Base-by-base conservation (phyloP, 2,329 filamentous ascomycete species). In the Seiridium cupressi region DNA sequence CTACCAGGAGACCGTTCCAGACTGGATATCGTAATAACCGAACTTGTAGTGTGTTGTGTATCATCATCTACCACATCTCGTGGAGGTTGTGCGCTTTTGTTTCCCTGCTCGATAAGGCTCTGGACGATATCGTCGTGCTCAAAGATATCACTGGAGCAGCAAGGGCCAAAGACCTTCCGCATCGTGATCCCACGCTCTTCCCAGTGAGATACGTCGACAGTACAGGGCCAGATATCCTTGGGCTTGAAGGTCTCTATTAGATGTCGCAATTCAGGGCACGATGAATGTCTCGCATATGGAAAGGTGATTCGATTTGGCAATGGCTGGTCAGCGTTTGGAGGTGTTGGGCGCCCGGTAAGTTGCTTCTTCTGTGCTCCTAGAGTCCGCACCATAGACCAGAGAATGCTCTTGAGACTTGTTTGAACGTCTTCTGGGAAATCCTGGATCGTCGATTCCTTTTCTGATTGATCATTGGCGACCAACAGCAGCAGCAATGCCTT, bases 261-360 rank as follows among this genome's bases (percentile, higher is more conserved):
- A 57, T 86, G 76, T 63, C 91, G 89, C 3, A 96, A 82, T 71
- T 97, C 94, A 0, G 80, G 77, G 62, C 95, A 94, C 0, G 92
- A 96, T 0, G 94, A 96, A 73, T 98, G 94, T 1, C 94, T 85
- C 0, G 94, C 94, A 69, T 93, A 97, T 0, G 93, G 91, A 65
- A 97, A 97, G 0, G 71, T 76, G 3, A 88, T 84, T 0, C 69
- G 68, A 10, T 66, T 75, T 0, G 81, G 75, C 2, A 84, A 68
- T 0, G 42, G 8, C 1, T 59, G 18, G 63, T 61, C 5, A 26
- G 18, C 61, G 63, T 26, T 62, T 60, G 8, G n/a, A 55, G 46
- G 58, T 61, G 38, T 57, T 56, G 31, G 49, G 5, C 61, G 3
- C 46, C 48, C 4, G 59, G 44, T 7, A 54, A 7, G 9, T 26